phyloP scores from a whole-genome alignment of 2,329 filamentous ascomycete species.

The Botrytis aclada region DNA sequence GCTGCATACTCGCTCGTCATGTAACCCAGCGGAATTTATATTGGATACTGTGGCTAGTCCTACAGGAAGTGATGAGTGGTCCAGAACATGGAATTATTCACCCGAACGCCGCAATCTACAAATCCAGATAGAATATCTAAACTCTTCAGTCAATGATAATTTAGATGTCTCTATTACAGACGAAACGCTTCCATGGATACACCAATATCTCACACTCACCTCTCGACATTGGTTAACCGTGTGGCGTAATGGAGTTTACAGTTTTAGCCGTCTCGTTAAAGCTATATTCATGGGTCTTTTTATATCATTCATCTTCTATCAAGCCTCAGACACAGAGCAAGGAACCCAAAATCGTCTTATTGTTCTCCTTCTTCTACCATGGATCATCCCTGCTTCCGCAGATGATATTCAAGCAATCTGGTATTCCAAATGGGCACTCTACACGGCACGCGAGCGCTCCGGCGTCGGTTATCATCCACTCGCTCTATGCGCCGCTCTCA shows the following conservation, averaged over 20 bases:
- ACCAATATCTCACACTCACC: background rate
- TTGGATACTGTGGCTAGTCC: background rate
- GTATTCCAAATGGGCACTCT: background rate
- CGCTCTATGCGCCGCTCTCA: background rate
- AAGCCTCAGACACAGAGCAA: background rate
- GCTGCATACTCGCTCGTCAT: background rate
- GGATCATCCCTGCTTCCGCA: background rate
- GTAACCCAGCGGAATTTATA: background rate
- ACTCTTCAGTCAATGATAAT: background rate
- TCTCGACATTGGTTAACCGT: background rate
- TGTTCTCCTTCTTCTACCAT: background rate
- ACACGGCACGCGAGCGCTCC: background rate
- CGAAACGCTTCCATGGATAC: background rate
- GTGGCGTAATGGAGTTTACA: background rate
- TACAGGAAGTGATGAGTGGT: background rate
- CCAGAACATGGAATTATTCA: background rate
- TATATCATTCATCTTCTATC: background rate
- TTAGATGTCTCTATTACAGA: background rate
- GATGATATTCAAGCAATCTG: background rate
- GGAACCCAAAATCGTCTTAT: background rate
- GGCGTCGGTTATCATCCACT: background rate
- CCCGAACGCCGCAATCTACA: background rate
- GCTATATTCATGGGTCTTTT: background rate
- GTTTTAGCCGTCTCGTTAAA: background rate
- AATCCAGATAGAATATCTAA: background rate